Evolutionary conservation across 1,284 basidiomycete genomes (phyloP).

Genomic region (Austroboletus novae-zelandiae): DNA sequence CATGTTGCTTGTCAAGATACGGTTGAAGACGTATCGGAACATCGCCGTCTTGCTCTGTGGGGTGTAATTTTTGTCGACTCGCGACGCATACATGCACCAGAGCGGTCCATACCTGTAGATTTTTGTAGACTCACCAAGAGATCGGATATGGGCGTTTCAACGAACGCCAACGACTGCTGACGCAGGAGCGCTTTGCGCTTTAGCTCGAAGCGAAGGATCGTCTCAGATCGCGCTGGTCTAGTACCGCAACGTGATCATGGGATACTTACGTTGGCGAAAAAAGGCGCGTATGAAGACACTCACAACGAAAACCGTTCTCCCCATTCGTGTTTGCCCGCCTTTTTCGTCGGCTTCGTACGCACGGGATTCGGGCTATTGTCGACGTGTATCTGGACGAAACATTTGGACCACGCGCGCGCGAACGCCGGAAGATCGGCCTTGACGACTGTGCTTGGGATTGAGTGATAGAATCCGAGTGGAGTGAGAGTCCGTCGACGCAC

Average conservation of each 20-base stretch:
- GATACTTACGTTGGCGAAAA: too few species aligned
- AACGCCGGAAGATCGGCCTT: constrained; percentile 21
- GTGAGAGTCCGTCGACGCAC: constrained; percentile 9
- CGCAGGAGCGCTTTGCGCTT: constrained; percentile 19
- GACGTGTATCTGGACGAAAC: constrained; percentile 24
- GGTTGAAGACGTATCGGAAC: constrained; percentile 18
- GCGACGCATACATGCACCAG: background rate
- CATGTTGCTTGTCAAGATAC: background rate
- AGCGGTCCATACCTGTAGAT: constrained; percentile 7
- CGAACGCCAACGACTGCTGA: constrained; percentile 14
- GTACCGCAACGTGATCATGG: background rate
- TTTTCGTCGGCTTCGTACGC: constrained; percentile 16
- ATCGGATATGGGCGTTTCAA: constrained; percentile 16
- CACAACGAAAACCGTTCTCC: constrained; percentile 22
- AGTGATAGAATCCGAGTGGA: background rate
- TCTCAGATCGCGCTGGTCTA: constrained; percentile 14
- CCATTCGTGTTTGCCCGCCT: constrained; percentile 19
- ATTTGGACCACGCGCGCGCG: constrained; percentile 23
- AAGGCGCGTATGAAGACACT: too few species aligned
- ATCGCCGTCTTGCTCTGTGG: constrained; percentile 14
- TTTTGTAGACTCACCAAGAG: constrained; percentile 10
- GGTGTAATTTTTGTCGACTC: too few species aligned
- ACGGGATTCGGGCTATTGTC: constrained; percentile 11
- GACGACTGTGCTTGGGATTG: constrained; percentile 14
- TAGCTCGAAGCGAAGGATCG: constrained; percentile 25